Evolutionary conservation across 2,329 filamentous ascomycete genomes (phyloP).

Genomic region (Aspergillus candidus): DNA sequence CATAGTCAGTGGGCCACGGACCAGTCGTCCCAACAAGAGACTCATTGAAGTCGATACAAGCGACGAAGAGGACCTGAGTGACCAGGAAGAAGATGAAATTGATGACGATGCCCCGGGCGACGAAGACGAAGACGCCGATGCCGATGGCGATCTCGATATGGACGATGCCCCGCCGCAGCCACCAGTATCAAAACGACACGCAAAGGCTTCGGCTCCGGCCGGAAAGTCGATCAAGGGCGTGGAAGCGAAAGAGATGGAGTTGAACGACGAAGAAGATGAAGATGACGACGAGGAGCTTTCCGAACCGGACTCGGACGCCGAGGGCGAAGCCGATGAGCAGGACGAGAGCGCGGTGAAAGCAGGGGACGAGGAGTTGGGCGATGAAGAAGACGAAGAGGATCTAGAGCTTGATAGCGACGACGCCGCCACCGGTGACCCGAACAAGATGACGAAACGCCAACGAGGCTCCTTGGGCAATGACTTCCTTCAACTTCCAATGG

Average conservation of each 20-base stretch:
- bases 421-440: conserved; percentile 49
- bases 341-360: conserved; percentile 41
- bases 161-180: conserved; percentile 40
- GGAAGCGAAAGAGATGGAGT: conserved; percentile 44
- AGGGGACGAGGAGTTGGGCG: conserved; percentile 32
- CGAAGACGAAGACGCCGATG: conserved; percentile 29
- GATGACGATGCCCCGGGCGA: conserved; percentile 36
- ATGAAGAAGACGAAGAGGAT: conserved; percentile 38
- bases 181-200: conserved; percentile 30
- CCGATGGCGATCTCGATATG: conserved; percentile 39
- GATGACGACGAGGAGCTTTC: conserved; percentile 38
- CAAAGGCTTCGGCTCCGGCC: conserved; percentile 33
- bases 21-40: conserved; percentile 41
- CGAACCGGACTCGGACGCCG: conserved; percentile 42
- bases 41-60: conserved; percentile 41
- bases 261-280: conserved; percentile 29
- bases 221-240: conserved; percentile 38
- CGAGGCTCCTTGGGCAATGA: conserved; percentile 52
- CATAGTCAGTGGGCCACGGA: conserved; percentile 41
- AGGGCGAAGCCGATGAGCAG: conserved; percentile 45
- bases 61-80: conserved; percentile 46
- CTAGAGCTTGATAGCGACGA: conserved; percentile 40
- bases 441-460: conserved; percentile 63
- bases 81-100: conserved; percentile 35
- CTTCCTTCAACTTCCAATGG: conserved; percentile 52